Percentiles rank a stretch among this genome's conserved stretches.
phyloP scores from a whole-genome alignment of 768 basidiomycete genomes.

The Phanerodontia chrysosporium region DNA sequence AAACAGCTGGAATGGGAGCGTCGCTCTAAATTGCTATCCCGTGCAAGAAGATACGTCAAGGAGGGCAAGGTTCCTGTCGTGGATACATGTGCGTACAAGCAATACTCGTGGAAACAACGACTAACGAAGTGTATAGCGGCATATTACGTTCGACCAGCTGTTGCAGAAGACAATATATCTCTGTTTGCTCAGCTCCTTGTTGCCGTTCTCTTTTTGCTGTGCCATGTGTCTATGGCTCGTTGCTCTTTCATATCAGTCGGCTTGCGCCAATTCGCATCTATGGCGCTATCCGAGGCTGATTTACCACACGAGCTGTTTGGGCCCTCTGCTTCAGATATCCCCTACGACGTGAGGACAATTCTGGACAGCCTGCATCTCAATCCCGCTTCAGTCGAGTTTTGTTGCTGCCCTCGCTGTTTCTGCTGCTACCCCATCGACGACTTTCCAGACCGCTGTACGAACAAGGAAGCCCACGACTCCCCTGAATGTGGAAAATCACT shows the following conservation, averaged over 20 bases:
- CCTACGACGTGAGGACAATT: constrained; percentile 3
- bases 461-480: neutral
- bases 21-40: neutral
- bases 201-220: neutral
- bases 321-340: neutral
- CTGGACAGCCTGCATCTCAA: constrained; percentile 1
- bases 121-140: neutral
- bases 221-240: neutral
- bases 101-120: no score
- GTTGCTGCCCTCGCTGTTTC: constrained; percentile 10
- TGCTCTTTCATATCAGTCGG: neutral
- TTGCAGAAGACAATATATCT: neutral
- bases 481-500: neutral
- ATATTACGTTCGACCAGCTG: neutral
- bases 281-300: neutral
- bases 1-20: neutral
- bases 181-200: neutral
- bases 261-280: neutral
- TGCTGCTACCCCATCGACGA: constrained; percentile 2
- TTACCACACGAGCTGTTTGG: neutral
- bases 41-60: neutral
- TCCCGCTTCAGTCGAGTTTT: neutral
- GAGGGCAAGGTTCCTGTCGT: neutral
- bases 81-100: no score
- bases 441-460: constrained; percentile 9